phyloP scores from a whole-genome alignment of 345 rosid genomes.

The Theobroma cacao region DNA sequence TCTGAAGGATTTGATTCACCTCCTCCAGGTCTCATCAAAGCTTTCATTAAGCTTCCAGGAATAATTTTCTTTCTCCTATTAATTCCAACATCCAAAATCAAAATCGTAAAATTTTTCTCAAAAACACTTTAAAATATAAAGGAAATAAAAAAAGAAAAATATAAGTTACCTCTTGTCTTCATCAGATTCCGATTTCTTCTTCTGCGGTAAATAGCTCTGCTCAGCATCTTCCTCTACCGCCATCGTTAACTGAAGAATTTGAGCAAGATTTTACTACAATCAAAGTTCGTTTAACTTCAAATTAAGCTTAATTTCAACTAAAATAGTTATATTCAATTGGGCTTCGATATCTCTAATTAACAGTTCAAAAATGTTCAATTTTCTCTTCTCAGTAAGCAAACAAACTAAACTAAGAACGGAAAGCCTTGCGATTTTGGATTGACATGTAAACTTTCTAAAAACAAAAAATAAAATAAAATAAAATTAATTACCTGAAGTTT shows the following conservation, averaged over 20 bases:
- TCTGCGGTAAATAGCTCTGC: conserved; percentile 27
- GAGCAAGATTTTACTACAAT: neutral
- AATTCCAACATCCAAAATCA: conserved; percentile 9
- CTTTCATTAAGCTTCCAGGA: conserved; percentile 91
- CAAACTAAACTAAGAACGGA: too few species aligned
- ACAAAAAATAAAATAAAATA: neutral
- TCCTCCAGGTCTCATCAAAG: conserved; percentile 82
- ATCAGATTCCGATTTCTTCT: conserved; percentile 60
- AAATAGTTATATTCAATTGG: neutral
- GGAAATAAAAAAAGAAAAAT: neutral
- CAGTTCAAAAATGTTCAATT: neutral
- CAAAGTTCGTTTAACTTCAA: neutral
- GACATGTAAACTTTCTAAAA: neutral
- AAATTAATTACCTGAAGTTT: neutral
- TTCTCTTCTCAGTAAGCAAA: too few species aligned
- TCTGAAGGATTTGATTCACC: conserved; percentile 78
- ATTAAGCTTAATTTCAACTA: neutral
- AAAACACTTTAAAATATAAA: neutral
- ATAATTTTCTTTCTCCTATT: conserved; percentile 82
- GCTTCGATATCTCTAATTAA: neutral
- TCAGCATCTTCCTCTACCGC: conserved; percentile 33
- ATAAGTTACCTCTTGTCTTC: conserved; percentile 49
- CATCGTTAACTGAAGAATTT: conserved; percentile 29
- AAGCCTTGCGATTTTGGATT: neutral
- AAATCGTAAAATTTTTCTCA: neutral